phyloP scores from a whole-genome alignment of 2,329 filamentous ascomycete species.

The Penicillium sp. region DNA sequence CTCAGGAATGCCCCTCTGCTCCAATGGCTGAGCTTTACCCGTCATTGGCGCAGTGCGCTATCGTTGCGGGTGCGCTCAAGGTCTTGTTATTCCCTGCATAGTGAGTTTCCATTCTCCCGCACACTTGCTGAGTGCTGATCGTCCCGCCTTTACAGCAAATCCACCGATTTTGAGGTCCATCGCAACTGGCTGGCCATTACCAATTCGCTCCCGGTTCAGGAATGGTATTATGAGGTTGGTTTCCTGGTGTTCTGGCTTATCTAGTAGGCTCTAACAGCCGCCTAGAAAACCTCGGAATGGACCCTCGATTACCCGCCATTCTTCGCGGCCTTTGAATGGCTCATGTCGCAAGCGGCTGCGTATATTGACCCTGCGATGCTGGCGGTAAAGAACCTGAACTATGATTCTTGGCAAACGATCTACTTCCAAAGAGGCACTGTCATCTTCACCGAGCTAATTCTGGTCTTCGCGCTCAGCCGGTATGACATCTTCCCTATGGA shows the following conservation, averaged over 20 bases:
- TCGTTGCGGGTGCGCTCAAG: constrained; percentile 19
- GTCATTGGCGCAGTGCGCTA: constrained; percentile 45
- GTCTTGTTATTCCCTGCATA: constrained; percentile 22
- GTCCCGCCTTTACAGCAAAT: constrained; percentile 65
- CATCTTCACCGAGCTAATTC: constrained; percentile 76
- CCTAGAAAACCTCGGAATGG: constrained; percentile 91
- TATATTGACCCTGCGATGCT: constrained; percentile 80
- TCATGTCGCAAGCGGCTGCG: constrained; percentile 75
- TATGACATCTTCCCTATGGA: constrained; percentile 40
- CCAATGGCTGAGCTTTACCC: constrained; percentile 78
- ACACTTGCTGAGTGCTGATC: not conserved
- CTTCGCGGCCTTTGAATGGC: constrained; percentile 96
- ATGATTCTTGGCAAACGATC: constrained; percentile 89
- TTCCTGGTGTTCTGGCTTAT: not conserved
- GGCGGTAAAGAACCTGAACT: constrained; percentile 72
- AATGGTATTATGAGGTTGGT: constrained; percentile 87
- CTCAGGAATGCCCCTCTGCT: constrained; percentile 24
- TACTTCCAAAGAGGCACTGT: constrained; percentile 93
- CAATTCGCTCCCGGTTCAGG: constrained; percentile 75
- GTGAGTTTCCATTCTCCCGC: constrained; percentile 9
- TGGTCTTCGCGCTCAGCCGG: constrained; percentile 78
- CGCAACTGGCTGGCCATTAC: constrained; percentile 98
- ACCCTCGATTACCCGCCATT: constrained; percentile 98
- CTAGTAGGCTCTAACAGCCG: constrained; percentile 25
- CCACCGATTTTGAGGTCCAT: constrained; percentile 98